These are phyloP conservation scores for Lepidium aucheri DNA, from an alignment of 345 rosid species.

Conservation along the genomic window DNA sequence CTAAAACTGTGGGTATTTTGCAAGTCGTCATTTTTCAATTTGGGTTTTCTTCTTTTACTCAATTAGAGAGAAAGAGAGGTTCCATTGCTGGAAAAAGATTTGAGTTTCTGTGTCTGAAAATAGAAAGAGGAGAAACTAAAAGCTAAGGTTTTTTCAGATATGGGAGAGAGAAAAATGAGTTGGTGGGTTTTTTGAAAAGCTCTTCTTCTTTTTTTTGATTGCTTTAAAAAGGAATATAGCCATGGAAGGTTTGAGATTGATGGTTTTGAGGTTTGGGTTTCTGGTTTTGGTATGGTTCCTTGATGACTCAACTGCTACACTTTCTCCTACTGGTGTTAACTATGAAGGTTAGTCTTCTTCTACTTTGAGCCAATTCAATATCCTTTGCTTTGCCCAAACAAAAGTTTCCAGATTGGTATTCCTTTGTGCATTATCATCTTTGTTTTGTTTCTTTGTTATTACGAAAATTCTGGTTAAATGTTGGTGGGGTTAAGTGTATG, in stretches of 20 bases:
- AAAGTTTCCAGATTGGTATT: background rate
- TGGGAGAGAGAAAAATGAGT: constrained; percentile 22
- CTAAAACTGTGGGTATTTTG: constrained; percentile 12
- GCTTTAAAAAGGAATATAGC: constrained; percentile 23
- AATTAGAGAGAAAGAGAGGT: background rate
- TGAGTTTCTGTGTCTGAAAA: constrained; percentile 23
- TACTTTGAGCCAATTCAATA: background rate
- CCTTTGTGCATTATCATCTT: background rate
- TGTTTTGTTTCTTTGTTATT: background rate
- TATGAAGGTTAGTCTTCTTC: constrained; percentile 73
- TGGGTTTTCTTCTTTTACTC: constrained; percentile 23
- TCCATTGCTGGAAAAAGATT: constrained; percentile 10
- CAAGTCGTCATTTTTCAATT: constrained; percentile 26
- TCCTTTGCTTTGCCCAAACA: background rate
- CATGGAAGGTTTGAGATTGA: constrained; percentile 37
- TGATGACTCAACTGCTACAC: constrained; percentile 69
- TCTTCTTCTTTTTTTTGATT: constrained; percentile 6
- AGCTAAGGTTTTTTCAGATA: constrained; percentile 21
- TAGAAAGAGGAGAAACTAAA: constrained; percentile 21
- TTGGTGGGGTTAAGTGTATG: background rate
- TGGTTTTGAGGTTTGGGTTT: constrained; percentile 40
- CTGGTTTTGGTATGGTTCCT: constrained; percentile 50
- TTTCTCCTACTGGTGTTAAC: constrained; percentile 93
- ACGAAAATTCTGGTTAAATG: background rate
- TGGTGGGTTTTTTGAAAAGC: constrained; percentile 26